Evolutionary conservation across 352 stramenopile genomes (phyloP), one percentile per base, ranked within the genome.

Genomic region (Globisporangium emineosum): DNA sequence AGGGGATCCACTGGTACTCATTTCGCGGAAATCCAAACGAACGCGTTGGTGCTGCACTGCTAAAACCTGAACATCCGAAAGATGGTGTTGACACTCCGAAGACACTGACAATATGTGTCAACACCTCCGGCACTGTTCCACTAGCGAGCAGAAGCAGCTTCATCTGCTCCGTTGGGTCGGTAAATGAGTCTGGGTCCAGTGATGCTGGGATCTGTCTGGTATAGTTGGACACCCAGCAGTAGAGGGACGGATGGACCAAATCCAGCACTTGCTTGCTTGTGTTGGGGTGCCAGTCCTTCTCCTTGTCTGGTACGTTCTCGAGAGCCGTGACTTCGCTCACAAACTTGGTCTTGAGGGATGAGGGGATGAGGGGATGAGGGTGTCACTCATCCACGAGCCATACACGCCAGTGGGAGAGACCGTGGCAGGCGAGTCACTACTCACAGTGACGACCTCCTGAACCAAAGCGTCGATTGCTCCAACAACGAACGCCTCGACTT

Each of bases 211-310:
- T 15, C 6, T 35, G 9, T 23, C 61, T 57, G 0, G 78, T 88
- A 7, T 73, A 25, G 33, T 71, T 67, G 17, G 72, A 65, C 1
- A 89, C 75, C n/a, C 71, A 80, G 51, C 79, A 91, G 56, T 77
- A 89, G 1, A 89, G 58, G 30, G 83, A 89, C 25, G 80, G 79
- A 57, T 88, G 74, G 12, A 91, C 70, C 12, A 89, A 67, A 33
- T 88, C 62, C 10, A 87, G 69, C 40, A 89, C 77, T 47, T 86
- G 72, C 0, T 78, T 47, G 49, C 79, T 62, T 6, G 75, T 78
- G 17, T 74, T 60, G 2, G 78, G 77, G 21, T 91, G 78, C 74
- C 79, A 90, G 55, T 88, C 77, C 59, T 82, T 88, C 43, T 73
- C 32, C 1, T 75, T 57, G 0, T 81, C 76, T 0, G 71, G 61